Conservation (phyloP, 2,329 filamentous ascomycete genomes). For the Torrubiellomyces zombiae region DNA sequence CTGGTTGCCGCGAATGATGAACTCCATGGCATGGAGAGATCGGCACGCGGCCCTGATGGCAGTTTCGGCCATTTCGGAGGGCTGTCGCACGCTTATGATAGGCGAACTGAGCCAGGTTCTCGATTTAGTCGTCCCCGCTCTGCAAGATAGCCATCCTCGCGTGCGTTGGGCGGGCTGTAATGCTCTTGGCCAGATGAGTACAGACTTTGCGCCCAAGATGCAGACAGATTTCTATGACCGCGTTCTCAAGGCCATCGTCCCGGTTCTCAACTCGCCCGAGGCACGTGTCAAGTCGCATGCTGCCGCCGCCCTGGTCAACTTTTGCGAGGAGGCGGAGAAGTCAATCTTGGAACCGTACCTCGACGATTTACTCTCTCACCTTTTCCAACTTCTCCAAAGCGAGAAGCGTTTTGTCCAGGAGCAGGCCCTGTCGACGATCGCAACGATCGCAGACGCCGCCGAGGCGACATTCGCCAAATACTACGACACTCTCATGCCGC, state of each 20-base stretch:
- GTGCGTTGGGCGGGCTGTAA: slow-evolving; percentile 97
- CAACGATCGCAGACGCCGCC: slow-evolving; percentile 95
- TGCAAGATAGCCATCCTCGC: slow-evolving; percentile 79
- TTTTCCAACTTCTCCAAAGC: slow-evolving; percentile 78
- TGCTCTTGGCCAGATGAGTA: slow-evolving; percentile 98
- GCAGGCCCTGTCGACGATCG: slow-evolving; percentile 92
- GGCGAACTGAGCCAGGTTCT: slow-evolving; percentile 87
- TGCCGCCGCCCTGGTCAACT: slow-evolving; percentile 94
- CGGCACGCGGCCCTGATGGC: slow-evolving; percentile 96
- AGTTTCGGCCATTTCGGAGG: slow-evolving; percentile 95
- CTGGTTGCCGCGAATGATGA: slow-evolving; percentile 97
- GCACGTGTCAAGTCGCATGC: slow-evolving; percentile 93
- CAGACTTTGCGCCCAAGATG: slow-evolving; percentile 95
- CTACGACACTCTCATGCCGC: slow-evolving; percentile 89
- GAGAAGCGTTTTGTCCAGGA: slow-evolving; percentile 95
- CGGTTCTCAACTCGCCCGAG: slow-evolving; percentile 77
- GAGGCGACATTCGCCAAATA: slow-evolving; percentile 91
- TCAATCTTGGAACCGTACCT: slow-evolving; percentile 82
- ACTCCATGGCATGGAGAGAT: slow-evolving; percentile 84
- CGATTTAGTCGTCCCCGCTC: slow-evolving; percentile 80
- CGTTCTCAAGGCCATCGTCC: slow-evolving; percentile 81
- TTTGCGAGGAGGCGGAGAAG: slow-evolving; percentile 96
- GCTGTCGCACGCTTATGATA: slow-evolving; percentile 89
- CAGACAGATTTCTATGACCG: slow-evolving; percentile 85
- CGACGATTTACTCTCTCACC: slow-evolving; percentile 66